Base-by-base conservation (phyloP, 306 rosid genomes). In the Gillenia trifoliata region DNA sequence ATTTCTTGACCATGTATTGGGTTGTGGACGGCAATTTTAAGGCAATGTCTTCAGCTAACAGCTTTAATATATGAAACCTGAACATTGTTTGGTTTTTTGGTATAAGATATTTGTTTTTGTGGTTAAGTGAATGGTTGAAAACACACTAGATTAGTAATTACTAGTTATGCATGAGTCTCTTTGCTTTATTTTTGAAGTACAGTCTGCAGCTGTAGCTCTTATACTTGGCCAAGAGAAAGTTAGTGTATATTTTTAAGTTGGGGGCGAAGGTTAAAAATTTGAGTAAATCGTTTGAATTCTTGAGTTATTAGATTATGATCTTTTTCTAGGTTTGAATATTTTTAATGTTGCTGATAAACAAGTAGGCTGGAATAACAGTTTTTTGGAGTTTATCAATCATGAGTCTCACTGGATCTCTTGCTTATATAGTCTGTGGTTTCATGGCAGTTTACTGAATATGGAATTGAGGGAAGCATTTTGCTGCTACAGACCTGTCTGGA, bases 401-500 rank as follows among this genome's bases (percentile, higher is more conserved):
- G 61, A 60, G 19, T 78, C 68, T 70, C 60, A 54, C 66, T 73
- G 77, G 65, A 55, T 82, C 78, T 47, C 33, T 54, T 56, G 10
- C 68, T 66, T 66, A 76, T 64, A 57, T 40, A 23, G 40, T 49
- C 36, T 77, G 55, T 75, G 34, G 72, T 76, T 68, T 50, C 41
- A 45, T 83, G 72, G 54, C 91, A 95, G 99, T 88, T 92, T 63
- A 50, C 86, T 63, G 97, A 90, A 69, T 83, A 78, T 83, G 99
- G 96, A 81, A 78, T 87, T 6, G 86, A 77, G 76, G 99, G 96
- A 83, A 84, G 97, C 92, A 86, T 86, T 82, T 80, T 92, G 81
- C 86, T 95, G 82, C 93, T 95, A 49, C 87, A 81, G 78, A 88
- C 90, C 11, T 95, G 99, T 85, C 78, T 95, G 79, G 96, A 90